Conservation (phyloP, 2,329 filamentous ascomycete genomes). For the Hypomyces rosellus region DNA sequence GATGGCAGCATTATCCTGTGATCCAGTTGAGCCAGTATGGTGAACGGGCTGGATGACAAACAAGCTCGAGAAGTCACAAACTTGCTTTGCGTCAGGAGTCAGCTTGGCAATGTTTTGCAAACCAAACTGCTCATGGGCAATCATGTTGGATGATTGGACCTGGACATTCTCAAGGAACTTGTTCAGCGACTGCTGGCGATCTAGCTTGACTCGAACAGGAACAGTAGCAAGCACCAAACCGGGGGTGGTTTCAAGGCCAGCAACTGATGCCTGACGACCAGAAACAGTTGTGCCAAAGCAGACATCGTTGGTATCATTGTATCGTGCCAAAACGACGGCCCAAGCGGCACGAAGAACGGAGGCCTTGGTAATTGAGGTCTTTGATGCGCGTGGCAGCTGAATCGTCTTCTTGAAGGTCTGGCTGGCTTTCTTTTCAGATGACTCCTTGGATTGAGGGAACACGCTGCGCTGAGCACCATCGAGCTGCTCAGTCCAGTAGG, state of each 20-base stretch:
- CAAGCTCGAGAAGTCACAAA: conserved; percentile 6
- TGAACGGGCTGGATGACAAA: conserved; percentile 3
- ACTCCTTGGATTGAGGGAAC: not conserved
- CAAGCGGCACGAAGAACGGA: conserved; percentile 8
- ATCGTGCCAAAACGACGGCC: conserved; percentile 6
- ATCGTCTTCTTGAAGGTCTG: not conserved
- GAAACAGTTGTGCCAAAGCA: conserved; percentile 13
- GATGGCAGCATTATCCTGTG: not conserved
- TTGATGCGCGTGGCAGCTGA: not conserved
- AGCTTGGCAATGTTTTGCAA: conserved; percentile 8
- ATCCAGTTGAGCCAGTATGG: not conserved
- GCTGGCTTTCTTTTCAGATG: not conserved
- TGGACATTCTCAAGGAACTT: conserved; percentile 13
- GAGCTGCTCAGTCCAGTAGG: not conserved
- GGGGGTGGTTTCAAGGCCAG: not conserved
- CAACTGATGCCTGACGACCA: conserved; percentile 11
- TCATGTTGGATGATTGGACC: conserved; percentile 11
- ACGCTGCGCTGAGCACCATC: not conserved
- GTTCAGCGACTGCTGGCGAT: conserved; percentile 1
- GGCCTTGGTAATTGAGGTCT: conserved; percentile 1
- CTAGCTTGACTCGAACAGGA: conserved; percentile 12
- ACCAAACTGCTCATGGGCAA: conserved; percentile 4
- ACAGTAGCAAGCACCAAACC: conserved; percentile 9
- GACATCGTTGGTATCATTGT: conserved; percentile 11
- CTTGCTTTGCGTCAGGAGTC: not conserved